A percentile compares a stretch with the other conserved stretches of the same genome.
Conservation (phyloP, 1,139 yeast genomes). For the Candida gigantensis region DNA sequence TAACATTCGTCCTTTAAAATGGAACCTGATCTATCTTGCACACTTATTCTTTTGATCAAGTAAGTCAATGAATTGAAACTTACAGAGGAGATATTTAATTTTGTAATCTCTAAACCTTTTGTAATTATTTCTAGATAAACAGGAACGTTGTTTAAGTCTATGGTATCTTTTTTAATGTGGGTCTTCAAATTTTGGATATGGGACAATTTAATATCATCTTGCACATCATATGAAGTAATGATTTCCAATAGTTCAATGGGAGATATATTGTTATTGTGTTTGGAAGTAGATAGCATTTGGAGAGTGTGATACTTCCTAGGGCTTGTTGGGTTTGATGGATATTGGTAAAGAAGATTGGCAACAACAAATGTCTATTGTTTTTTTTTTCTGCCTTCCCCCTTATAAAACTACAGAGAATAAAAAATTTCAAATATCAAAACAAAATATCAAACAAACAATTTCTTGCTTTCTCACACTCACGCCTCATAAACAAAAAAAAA, state of each 20-base stretch:
- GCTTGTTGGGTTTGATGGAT: not conserved
- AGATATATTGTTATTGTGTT: constrained; percentile 4
- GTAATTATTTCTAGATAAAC: constrained; percentile 60
- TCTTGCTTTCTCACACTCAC: no score
- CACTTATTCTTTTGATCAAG: constrained; percentile 70
- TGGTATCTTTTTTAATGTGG: constrained; percentile 67
- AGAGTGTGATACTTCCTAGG: no score
- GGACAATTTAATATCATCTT: constrained; percentile 31
- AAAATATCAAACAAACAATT: no score
- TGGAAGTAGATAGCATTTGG: not conserved
- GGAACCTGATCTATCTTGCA: constrained; percentile 57
- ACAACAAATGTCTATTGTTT: not conserved
- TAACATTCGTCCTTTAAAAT: constrained; percentile 51
- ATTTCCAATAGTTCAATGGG: constrained; percentile 24
- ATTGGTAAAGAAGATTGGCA: not conserved
- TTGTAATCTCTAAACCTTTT: constrained; percentile 43
- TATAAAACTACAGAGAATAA: not conserved
- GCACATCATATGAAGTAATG: constrained; percentile 22
- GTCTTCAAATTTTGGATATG: constrained; percentile 58
- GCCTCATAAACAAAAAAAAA: no score
- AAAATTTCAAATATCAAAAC: no score
- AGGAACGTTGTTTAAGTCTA: constrained; percentile 54
- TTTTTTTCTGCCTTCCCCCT: no score
- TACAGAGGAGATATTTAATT: constrained; percentile 41
- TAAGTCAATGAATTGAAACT: constrained; percentile 75